Base-by-base conservation (phyloP, 1,139 yeast species). In the Pichia sp. region DNA sequence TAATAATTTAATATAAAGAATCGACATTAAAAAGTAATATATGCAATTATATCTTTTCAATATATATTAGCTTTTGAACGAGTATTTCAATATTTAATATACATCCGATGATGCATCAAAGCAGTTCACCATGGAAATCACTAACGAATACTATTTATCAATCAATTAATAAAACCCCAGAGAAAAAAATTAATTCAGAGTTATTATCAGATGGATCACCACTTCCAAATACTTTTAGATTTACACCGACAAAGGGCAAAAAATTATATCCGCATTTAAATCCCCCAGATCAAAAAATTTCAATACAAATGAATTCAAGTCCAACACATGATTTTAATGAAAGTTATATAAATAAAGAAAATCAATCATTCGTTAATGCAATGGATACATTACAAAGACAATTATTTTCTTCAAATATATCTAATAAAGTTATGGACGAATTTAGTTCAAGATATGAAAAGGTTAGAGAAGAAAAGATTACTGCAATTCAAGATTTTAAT, bases 391-490 rank as follows among this genome's bases (percentile, higher is more conserved):
- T 60, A 23, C 60, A 57, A 37, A 43, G 49, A 12, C 55, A 55
- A 41, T 42, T 59, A 32, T 61, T 58, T 43, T 62, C 67, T 1
- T 59, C 62, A 3, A 56, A 54, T 37, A 54, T 63, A 37, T 57
- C 59, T n/a, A 55, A 54, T 23, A 59, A 58, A 28, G 66, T 63
- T 3, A 39, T 63, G 40, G 57, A 51, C 34, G 67, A 63, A 42
- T 55, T 63, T 33, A 59, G 57, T 39, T 53, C 56, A 24, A 48
- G 67, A 31, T 59, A 60, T 39, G 56, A 58, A 31, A 45, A 57
- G 36, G 59, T 58, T 25, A 50, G 63, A 35, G 48, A 51, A 4
- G 60, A 60, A 25, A 56, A 53, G 12, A 46, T 60, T 4, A 35
- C 35, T 12, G 50, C 51, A 35, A 49, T 58, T 26, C 55, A 55